Evolutionary conservation across 768 basidiomycete species (phyloP).

Genomic region (Boletus insuetus): DNA sequence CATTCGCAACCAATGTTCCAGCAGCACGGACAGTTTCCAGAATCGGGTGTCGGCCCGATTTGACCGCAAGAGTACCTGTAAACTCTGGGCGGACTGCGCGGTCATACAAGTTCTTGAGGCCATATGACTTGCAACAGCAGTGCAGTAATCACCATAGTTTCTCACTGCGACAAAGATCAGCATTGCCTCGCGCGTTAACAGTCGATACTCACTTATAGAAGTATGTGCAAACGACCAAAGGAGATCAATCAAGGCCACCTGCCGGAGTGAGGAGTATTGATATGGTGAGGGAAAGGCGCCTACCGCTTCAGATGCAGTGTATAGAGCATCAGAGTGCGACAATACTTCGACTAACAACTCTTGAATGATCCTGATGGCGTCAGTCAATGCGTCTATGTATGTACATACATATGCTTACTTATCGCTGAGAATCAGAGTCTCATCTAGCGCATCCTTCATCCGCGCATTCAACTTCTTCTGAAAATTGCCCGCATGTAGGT

Average conservation of each 20-base stretch:
- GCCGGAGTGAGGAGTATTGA: background rate
- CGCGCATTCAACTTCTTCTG: slow-evolving; percentile 87
- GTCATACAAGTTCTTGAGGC: background rate
- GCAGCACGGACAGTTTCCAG: slow-evolving; percentile 70
- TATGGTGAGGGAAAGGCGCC: background rate
- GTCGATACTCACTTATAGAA: slow-evolving; percentile 63
- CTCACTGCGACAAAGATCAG: slow-evolving; percentile 35
- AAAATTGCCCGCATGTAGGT: background rate
- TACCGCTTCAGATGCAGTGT: slow-evolving; percentile 90
- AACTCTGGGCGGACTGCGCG: slow-evolving; percentile 82
- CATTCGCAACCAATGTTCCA: slow-evolving; percentile 79
- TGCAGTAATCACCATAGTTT: slow-evolving; percentile 41
- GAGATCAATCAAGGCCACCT: slow-evolving; percentile 90
- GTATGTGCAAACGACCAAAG: slow-evolving; percentile 84
- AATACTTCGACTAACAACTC: slow-evolving; percentile 73
- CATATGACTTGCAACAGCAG: background rate
- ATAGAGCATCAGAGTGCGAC: slow-evolving; percentile 71
- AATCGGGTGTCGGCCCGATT: slow-evolving; percentile 85
- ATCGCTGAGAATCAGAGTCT: slow-evolving; percentile 82
- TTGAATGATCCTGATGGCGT: slow-evolving; percentile 62
- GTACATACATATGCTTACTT: slow-evolving; percentile 41
- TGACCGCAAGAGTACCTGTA: slow-evolving; percentile 86
- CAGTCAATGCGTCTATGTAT: background rate
- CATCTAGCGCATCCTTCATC: slow-evolving; percentile 90
- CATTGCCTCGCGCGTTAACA: background rate